Conservation (phyloP, 1,284 basidiomycete species). For the Cryptococcus floricola region DNA sequence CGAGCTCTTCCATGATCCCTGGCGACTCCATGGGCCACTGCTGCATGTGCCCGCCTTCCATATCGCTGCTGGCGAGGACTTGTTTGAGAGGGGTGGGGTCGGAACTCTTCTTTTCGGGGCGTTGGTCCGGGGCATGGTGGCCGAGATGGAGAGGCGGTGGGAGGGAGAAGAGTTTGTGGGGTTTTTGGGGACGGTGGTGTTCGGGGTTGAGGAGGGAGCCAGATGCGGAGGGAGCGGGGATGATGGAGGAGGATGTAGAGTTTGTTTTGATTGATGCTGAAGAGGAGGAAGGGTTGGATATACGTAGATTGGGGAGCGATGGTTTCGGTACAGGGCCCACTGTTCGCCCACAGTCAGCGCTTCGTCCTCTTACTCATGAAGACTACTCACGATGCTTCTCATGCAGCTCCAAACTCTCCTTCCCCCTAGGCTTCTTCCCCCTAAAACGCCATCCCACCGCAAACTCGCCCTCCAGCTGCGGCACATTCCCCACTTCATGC, state of each 20-base stretch:
- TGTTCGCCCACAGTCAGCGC: neutral
- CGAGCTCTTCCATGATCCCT: constrained; percentile 12
- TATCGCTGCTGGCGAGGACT: constrained; percentile 1
- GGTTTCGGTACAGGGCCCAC: constrained; percentile 17
- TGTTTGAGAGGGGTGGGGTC: constrained; percentile 29
- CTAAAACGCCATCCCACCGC: constrained; percentile 40
- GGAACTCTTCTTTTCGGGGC: constrained; percentile 17
- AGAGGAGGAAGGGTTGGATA: constrained; percentile 15
- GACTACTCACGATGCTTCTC: constrained; percentile 7
- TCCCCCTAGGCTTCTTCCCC: constrained; percentile 26
- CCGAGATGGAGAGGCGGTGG: neutral
- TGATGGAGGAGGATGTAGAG: constrained; percentile 13
- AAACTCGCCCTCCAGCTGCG: constrained; percentile 40
- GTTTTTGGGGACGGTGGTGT: neutral
- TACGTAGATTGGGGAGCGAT: constrained; percentile 26
- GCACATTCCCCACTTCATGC: constrained; percentile 42
- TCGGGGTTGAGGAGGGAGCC: constrained; percentile 8
- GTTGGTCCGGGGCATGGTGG: neutral
- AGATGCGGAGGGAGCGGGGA: constrained; percentile 9
- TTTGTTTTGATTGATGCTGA: constrained; percentile 15
- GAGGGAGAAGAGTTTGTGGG: constrained; percentile 2
- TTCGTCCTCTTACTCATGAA: neutral
- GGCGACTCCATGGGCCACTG: constrained; percentile 9
- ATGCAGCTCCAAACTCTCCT: constrained; percentile 14
- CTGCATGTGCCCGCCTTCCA: neutral